Evolutionary conservation across 169 alveolate species (phyloP).

Genomic region (Eimeria sp.): DNA sequence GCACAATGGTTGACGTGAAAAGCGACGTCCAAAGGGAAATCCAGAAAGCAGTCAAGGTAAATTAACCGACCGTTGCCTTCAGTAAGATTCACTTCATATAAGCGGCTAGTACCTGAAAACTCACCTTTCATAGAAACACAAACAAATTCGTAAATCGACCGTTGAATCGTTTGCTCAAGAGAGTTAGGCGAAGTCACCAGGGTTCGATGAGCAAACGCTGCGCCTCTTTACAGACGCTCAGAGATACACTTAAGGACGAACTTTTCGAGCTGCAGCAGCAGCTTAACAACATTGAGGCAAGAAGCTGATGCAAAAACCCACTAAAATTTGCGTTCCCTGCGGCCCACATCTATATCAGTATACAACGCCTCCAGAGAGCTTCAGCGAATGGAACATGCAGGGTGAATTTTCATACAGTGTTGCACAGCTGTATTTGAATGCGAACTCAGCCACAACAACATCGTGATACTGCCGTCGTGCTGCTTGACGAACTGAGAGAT

Average conservation of each 20-base stretch:
- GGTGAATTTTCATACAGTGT: not conserved
- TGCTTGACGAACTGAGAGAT: constrained; percentile 47
- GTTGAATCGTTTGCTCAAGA: not conserved
- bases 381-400: not conserved
- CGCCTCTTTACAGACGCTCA: constrained; percentile 67
- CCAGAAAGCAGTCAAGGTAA: constrained; percentile 78
- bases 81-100: not conserved
- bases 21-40: constrained; percentile 74
- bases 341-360: not conserved
- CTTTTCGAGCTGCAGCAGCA: constrained; percentile 67
- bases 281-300: constrained; percentile 75
- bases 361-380: not conserved
- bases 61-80: not conserved
- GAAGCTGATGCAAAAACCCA: not conserved
- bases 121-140: not conserved
- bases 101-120: not conserved
- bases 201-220: not conserved
- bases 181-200: not conserved
- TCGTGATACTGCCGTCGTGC: constrained; percentile 67
- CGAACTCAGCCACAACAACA: constrained; percentile 63
- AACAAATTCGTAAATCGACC: not conserved
- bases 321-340: not conserved
- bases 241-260: constrained; percentile 73
- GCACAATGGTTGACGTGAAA: constrained; percentile 44
- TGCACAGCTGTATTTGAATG: not conserved